phyloP scores from a whole-genome alignment of 257 asterid genomes.

The Penstemon barbatus region DNA sequence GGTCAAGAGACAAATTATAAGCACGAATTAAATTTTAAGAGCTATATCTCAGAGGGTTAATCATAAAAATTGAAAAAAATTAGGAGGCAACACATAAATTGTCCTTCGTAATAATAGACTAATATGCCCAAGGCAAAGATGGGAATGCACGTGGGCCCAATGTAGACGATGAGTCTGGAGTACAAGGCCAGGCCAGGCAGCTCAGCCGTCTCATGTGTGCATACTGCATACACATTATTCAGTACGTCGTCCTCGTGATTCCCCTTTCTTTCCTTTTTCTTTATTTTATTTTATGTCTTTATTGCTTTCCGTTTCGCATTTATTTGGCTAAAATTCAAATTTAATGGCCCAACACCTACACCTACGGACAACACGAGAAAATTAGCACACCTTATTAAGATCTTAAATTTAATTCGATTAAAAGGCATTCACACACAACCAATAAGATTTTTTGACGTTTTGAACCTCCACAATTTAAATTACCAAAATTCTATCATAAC shows the following conservation, averaged over 20 bases:
- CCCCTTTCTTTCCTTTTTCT: neutral
- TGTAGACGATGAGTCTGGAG: neutral
- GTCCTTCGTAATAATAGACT: no score
- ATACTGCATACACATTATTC: neutral
- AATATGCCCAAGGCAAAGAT: neutral
- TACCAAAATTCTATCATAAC: no score
- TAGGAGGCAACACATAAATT: no score
- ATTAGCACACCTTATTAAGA: neutral
- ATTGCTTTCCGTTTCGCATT: neutral
- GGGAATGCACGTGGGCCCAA: slow-evolving; percentile 6
- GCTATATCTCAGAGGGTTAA: no score
- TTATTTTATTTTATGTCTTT: neutral
- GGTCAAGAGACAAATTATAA: no score
- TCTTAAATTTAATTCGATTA: neutral
- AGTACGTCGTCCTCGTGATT: slow-evolving; percentile 15
- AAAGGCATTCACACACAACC: neutral
- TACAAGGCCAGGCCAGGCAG: neutral
- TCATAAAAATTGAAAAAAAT: no score
- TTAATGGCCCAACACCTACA: neutral
- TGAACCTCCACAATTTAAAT: no score
- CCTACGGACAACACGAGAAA: neutral
- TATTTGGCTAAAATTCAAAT: neutral
- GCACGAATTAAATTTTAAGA: no score
- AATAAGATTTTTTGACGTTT: no score
- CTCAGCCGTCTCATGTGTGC: slow-evolving; percentile 22